Conservation (phyloP, 176 grass and related monocot genomes). For the maize (Zea mays) region DNA sequence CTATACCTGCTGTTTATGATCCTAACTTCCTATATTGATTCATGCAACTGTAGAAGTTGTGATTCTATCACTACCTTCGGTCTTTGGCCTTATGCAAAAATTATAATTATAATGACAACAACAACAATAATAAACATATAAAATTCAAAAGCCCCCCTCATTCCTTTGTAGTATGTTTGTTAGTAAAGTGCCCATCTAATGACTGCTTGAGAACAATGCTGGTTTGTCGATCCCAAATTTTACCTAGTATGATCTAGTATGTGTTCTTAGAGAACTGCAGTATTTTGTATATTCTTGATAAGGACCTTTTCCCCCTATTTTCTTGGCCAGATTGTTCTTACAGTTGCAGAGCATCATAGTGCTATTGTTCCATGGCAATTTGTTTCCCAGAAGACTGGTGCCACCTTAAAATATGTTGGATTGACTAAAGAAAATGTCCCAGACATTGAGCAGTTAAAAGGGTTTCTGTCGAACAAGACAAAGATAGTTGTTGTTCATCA, state of each 20-base stretch:
- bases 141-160: background rate
- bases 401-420: slow-evolving; percentile 82
- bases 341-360: slow-evolving; percentile 88
- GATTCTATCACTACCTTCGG: background rate
- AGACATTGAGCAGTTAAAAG: slow-evolving; percentile 81
- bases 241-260: background rate
- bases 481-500: slow-evolving; percentile 90
- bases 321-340: slow-evolving; percentile 67
- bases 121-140: background rate
- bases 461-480: slow-evolving; percentile 76
- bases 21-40: background rate
- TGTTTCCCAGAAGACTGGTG: slow-evolving; percentile 75
- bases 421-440: slow-evolving; percentile 84
- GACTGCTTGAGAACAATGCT: slow-evolving; percentile 21
- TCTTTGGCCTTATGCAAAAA: background rate
- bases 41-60: background rate
- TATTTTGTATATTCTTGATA: slow-evolving; percentile 15
- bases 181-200: slow-evolving; percentile 25
- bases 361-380: slow-evolving; percentile 93
- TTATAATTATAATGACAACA: background rate
- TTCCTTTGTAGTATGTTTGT: slow-evolving; percentile 13
- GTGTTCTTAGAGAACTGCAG: slow-evolving; percentile 16
- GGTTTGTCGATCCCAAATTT: background rate
- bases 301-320: slow-evolving; percentile 23
- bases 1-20: slow-evolving; percentile 9